These are phyloP conservation scores for Neonectria coccinea DNA, from an alignment of 2,329 filamentous ascomycete genomes.

Conservation along the genomic window DNA sequence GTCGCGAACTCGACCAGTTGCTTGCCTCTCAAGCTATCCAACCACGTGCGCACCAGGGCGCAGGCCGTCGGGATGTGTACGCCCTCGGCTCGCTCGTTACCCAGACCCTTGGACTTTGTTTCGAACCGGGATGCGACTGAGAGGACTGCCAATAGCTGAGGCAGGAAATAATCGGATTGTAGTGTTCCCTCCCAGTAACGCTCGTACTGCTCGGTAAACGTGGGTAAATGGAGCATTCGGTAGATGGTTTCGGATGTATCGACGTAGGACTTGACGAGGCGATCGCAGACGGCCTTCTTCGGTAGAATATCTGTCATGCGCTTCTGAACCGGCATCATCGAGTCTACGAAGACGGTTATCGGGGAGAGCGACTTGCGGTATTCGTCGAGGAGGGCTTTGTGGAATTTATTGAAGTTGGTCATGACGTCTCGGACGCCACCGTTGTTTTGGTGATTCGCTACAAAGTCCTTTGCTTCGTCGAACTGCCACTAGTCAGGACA, in stretches of 20 bases:
- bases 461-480: slow-evolving; percentile 64
- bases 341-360: slow-evolving; percentile 68
- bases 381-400: slow-evolving; percentile 61
- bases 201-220: slow-evolving; percentile 64
- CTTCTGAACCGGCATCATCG: slow-evolving; percentile 68
- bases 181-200: slow-evolving; percentile 63
- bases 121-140: slow-evolving; percentile 66
- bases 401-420: slow-evolving; percentile 58
- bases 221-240: slow-evolving; percentile 64
- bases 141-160: slow-evolving; percentile 64
- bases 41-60: slow-evolving; percentile 65
- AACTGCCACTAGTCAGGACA: slow-evolving; percentile 54
- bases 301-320: slow-evolving; percentile 69
- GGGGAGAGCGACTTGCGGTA: slow-evolving; percentile 61
- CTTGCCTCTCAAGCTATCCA: slow-evolving; percentile 64
- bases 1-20: slow-evolving; percentile 64
- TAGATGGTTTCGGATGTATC: slow-evolving; percentile 65
- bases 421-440: slow-evolving; percentile 58
- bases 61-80: slow-evolving; percentile 69
- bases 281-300: slow-evolving; percentile 62
- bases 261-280: slow-evolving; percentile 62
- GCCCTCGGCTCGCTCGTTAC: slow-evolving; percentile 63
- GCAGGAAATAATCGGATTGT: slow-evolving; percentile 63
- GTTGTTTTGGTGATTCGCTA: slow-evolving; percentile 57
- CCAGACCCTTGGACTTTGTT: slow-evolving; percentile 62